Conservation (phyloP, 805 yeast genomes). For the Barnettozyma pratensis region DNA sequence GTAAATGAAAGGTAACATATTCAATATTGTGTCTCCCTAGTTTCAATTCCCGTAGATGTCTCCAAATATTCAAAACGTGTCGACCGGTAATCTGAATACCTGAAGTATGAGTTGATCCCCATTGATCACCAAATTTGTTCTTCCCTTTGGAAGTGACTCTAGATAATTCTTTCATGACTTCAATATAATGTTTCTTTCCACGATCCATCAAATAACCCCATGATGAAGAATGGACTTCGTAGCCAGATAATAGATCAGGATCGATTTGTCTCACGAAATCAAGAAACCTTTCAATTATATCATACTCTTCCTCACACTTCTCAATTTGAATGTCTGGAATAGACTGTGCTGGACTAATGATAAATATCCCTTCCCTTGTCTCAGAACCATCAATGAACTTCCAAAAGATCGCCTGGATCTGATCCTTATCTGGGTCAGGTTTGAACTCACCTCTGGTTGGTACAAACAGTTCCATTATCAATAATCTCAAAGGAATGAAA, state of each 20-base stretch:
- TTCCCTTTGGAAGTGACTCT: constrained; percentile 46
- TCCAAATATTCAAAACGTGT: constrained; percentile 83
- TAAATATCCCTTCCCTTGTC: constrained; percentile 34
- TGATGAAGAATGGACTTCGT: constrained; percentile 70
- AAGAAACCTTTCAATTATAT: constrained; percentile 51
- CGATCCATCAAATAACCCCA: constrained; percentile 91
- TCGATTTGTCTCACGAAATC: constrained; percentile 58
- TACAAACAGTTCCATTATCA: constrained; percentile 66
- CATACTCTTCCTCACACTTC: constrained; percentile 47
- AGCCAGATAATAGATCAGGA: constrained; percentile 87
- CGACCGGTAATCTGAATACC: constrained; percentile 69
- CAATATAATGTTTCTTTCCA: constrained; percentile 41
- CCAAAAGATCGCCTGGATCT: constrained; percentile 60
- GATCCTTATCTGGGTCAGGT: constrained; percentile 67
- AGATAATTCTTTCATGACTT: constrained; percentile 55
- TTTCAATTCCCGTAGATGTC: constrained; percentile 61
- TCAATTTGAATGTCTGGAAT: constrained; percentile 1
- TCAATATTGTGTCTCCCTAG: constrained; percentile 71
- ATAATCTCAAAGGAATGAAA: constrained; percentile 46
- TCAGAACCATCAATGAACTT: constrained; percentile 41
- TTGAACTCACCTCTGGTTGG: constrained; percentile 40
- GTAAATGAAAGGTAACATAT: constrained; percentile 60
- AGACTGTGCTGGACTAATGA: constrained; percentile 20
- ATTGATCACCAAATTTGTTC: constrained; percentile 57
- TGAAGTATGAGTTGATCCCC: constrained; percentile 82